Base-by-base conservation (phyloP, 192 early-diverging fungal species). In the Backusella luteola region DNA sequence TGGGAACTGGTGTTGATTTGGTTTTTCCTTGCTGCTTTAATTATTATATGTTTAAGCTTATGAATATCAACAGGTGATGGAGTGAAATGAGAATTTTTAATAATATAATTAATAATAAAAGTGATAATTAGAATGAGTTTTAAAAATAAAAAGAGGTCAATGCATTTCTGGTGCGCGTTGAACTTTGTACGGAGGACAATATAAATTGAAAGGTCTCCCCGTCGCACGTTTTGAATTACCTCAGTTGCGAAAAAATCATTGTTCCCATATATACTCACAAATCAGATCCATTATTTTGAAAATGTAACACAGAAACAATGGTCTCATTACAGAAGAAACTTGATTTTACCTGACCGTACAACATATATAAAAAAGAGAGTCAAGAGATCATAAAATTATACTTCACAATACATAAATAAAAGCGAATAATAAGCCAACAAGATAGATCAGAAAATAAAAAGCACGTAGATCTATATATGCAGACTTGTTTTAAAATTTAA, bases 61-160 rank as follows among this genome's bases (percentile, higher is more conserved):
- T 44, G 42, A 44, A 44, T 44, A 17, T 44, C 42, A 44, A 17
- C 42, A 17, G 42, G 6, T 14, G 12, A 6, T 23, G 52, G 23
- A n/a, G 2, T 23, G n/a, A 21, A 56, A 23, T 56, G 9, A 39
- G 2, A 23, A 23, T 21, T 23, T 56, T 56, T 56, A 56, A 56
- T 21, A 23, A 56, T 21, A 11, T 56, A 26, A 56, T 9, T 21
- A 23, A 9, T 21, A 56, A 56, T 23, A 56, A 56, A n/a, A 26
- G 53, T 23, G 9, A 11, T 56, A 9, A 21, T 56, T 63, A 29
- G 26, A 63, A 29, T 63, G 56, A 63, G 56, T 63, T 63, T 29
- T 63, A 63, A 63, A 63, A 29, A 63, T 21, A 26, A 63, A 63
- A 63, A 63, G n/a, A 63, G 56, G 56, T 63, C 56, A 63, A 26